Evolutionary conservation across 225 moss, liverwort and hornwort species (phyloP), one percentile per base, ranked within the genome.

Genomic region (Pleurozium schreberi): DNA sequence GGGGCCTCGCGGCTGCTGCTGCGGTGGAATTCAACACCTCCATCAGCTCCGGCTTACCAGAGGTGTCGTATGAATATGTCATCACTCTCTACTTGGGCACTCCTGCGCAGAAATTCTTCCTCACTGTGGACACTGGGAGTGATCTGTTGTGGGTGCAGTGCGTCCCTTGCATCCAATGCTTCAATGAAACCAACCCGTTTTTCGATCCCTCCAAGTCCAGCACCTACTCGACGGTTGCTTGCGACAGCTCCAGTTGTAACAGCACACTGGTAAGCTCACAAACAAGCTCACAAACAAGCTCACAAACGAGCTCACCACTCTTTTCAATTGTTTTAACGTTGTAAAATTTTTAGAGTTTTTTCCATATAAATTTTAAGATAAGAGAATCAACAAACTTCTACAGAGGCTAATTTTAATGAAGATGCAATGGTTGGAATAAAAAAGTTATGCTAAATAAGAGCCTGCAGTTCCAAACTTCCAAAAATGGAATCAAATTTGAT

Each of bases 131-230:
- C 84, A 88, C 84, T 3, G 80, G 90, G 9, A 88, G 88, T 31
- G 73, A 80, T 38, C 40, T 90, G 80, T 12, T 84, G 55, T 90
- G 90, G 88, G 88, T 90, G 73, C 88, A 90, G 64, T 84, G 90
- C 28, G 28, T 15, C 9, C 88, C 90, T 64, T 90, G 88, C 88
- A 63, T 31, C 57, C n/a, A 5, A 11, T 88, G 84, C 80, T 88
- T 28, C 80, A 85, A 57, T 25, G 73, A 30, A 47, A 73, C 73
- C 18, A 4, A 47, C 18, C 73, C 47, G 3, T 18, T 47, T 9
- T 73, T 73, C 10, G 43, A 73, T 18, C 73, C 73, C 47, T 73
- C 47, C 45, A 45, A 30, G 30, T 73, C 73, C 18, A 73, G 30
- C 45, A 45, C 73, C 10, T 47, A 73, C 47, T 45, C 47, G 2